Conservation (phyloP, 2,329 filamentous ascomycete species). For the Sporothrix euskadiensis region DNA sequence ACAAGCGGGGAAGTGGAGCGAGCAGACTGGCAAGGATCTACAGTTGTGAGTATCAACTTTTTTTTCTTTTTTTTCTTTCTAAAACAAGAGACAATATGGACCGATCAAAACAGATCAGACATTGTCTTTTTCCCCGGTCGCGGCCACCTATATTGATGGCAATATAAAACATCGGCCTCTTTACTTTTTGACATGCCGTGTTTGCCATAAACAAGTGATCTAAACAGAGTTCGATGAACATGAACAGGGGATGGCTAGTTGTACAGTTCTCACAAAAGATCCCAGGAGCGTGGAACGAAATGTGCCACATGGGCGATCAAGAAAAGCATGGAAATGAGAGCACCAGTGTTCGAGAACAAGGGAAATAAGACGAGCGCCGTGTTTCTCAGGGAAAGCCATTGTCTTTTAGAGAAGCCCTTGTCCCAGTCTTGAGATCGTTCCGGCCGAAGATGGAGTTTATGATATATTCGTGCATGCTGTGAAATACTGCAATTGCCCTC, state of each 20-base stretch:
- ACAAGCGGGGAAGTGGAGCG: neutral
- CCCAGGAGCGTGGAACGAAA: neutral
- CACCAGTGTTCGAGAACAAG: neutral
- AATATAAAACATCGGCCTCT: neutral
- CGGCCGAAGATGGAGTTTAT: neutral
- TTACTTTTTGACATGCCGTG: neutral
- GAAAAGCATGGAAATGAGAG: neutral
- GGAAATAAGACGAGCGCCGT: neutral
- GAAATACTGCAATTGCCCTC: neutral
- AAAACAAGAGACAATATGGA: neutral
- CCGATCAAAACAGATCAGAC: neutral
- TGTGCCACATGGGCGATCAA: neutral
- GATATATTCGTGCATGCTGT: neutral
- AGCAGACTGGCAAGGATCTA: neutral
- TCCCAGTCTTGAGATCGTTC: neutral
- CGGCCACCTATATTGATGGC: neutral
- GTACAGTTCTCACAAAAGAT: neutral
- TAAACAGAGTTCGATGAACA: neutral
- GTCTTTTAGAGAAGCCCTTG: neutral
- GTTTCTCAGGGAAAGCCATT: neutral
- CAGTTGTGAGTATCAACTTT: neutral
- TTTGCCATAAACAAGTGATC: neutral
- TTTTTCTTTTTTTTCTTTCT: neutral
- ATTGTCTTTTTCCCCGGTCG: neutral
- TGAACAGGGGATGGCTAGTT: neutral